These are phyloP conservation scores for Dactylis glomerata DNA, from an alignment of 176 grass and related monocot species.

Conservation along the genomic window DNA sequence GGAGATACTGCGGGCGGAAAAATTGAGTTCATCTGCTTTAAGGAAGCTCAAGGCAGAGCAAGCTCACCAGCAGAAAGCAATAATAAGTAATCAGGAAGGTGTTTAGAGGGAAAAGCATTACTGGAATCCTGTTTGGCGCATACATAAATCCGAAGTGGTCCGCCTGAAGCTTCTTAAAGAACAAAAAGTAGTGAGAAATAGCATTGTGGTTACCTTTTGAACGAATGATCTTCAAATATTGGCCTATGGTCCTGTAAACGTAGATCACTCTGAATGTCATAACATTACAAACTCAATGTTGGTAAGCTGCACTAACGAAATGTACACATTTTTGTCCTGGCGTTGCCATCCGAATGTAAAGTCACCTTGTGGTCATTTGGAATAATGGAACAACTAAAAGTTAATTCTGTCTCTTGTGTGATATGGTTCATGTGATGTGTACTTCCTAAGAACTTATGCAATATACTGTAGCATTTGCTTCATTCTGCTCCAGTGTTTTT, in stretches of 20 bases:
- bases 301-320: constrained; percentile 33
- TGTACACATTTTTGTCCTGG: constrained; percentile 33
- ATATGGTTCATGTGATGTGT: background rate
- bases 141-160: background rate
- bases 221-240: constrained; percentile 7
- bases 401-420: background rate
- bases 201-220: background rate
- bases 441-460: background rate
- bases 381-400: constrained; percentile 18
- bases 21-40: constrained; percentile 64
- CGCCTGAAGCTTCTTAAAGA: background rate
- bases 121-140: constrained; percentile 6
- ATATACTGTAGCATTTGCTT: constrained; percentile 3
- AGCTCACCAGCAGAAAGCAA: constrained; percentile 14
- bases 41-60: constrained; percentile 50
- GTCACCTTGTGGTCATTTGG: background rate
- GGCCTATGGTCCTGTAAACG: constrained; percentile 22
- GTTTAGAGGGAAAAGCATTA: constrained; percentile 10
- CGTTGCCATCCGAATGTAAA: constrained; percentile 27
- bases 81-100: constrained; percentile 16
- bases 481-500: background rate
- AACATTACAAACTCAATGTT: constrained; percentile 30
- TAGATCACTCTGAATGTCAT: constrained; percentile 3
- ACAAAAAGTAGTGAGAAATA: constrained; percentile 5
- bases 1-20: constrained; percentile 33